Base-by-base conservation (phyloP, 345 rosid genomes). In the Syzygium aqueum region DNA sequence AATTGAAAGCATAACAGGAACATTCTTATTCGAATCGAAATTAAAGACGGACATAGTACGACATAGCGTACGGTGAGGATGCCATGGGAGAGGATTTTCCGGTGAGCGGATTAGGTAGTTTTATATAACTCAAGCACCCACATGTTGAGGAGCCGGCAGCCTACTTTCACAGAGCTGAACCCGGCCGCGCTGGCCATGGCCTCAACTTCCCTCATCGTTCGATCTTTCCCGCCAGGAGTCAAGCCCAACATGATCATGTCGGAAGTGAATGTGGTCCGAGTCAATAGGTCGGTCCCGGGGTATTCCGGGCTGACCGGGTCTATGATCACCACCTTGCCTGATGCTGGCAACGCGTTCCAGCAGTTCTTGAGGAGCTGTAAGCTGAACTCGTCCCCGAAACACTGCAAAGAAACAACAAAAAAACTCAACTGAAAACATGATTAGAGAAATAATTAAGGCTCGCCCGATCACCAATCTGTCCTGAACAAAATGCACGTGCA, bases 321-420 rank as follows among this genome's bases (percentile, higher is more conserved):
- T 86, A 89, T 89, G 4, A 94, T 27, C 19, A 93, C 90, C 11
- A 91, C 91, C 88, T 92, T 94, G 16, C 95, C 94, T 22, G 78
- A 63, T 2, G 82, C 23, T 2, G 94, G 93, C 11, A 93, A 65
- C 25, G 93, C 89, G 82, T 90, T 89, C 87, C 88, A 89, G 59
- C 97, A 93, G 12, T 90, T 95, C 30, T 88, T 90, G 15, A 94
- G 92, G 56, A 92, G 89, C 33, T 87, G 92, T n/a, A 91, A 51
- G 83, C 93, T 90, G 8, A 87, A 87, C 51, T 92, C 93, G 17
- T 93, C 93, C 15, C 86, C 80, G 92, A 92, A 91, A 52, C 92
- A 90, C 93, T 92, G 87, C 23, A 67, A 30, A 67, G 4, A 54
- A 54, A 54, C 21, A 17, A 16, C 2, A 49, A 49, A 49, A 11